A percentile compares a stretch with the other conserved stretches of the same genome.
Evolutionary conservation across 2,329 filamentous ascomycete genomes (phyloP).

Genomic region (Polytolypa hystricis): DNA sequence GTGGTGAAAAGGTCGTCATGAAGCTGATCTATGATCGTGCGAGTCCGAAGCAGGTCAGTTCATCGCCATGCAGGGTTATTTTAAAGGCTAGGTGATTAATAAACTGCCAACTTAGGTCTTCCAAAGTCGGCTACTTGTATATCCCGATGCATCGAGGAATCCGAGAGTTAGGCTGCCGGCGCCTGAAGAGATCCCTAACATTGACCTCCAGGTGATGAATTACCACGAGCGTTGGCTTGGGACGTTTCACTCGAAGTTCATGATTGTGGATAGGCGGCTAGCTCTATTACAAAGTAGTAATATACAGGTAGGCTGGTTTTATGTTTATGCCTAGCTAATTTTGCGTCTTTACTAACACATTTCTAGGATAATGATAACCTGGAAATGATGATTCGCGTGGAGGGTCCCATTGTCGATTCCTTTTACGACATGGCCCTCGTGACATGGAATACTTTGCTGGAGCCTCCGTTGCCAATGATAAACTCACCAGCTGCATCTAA

Average conservation of each 20-base stretch:
- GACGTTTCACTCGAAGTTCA: slow-evolving; percentile 69
- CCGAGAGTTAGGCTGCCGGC: slow-evolving; percentile 50
- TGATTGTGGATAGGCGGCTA: slow-evolving; percentile 62
- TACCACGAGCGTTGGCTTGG: slow-evolving; percentile 59
- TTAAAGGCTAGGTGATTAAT: too few relatives aligned
- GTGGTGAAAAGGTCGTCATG: slow-evolving; percentile 49
- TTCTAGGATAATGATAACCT: slow-evolving; percentile 59
- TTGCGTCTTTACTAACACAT: not conserved
- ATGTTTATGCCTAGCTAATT: not conserved
- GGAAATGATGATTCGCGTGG: slow-evolving; percentile 68
- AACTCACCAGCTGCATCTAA: slow-evolving; percentile 36
- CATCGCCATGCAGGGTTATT: too few relatives aligned
- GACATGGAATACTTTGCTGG: slow-evolving; percentile 55
- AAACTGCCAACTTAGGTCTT: slow-evolving; percentile 34
- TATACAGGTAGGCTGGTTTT: slow-evolving; percentile 36
- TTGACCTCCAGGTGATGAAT: slow-evolving; percentile 63
- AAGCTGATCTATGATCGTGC: slow-evolving; percentile 70
- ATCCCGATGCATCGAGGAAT: slow-evolving; percentile 47
- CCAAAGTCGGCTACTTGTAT: slow-evolving; percentile 54
- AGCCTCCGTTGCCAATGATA: slow-evolving; percentile 48
- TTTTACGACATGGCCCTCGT: slow-evolving; percentile 64
- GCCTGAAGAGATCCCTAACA: slow-evolving; percentile 55
- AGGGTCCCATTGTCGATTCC: slow-evolving; percentile 65
- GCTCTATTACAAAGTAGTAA: slow-evolving; percentile 68
- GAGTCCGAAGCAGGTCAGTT: slow-evolving; percentile 45